A percentile compares a stretch with the other conserved stretches of the same genome.
These are phyloP conservation scores for Rhododendron mucronatum DNA, from an alignment of 148 eudicot species.

Conservation along the genomic window DNA sequence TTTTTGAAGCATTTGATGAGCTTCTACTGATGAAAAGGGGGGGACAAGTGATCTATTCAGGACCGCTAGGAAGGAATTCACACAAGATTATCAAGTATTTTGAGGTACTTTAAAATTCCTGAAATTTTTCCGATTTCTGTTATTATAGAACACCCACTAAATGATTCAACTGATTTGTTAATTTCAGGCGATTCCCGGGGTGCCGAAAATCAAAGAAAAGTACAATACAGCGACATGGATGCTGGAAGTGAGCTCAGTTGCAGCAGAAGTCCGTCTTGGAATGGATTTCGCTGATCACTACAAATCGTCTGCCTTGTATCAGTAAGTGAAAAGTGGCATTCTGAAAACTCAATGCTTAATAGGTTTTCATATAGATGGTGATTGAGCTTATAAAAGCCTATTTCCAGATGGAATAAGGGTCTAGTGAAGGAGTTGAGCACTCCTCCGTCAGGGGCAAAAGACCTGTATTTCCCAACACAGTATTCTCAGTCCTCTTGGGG, in stretches of 20 bases:
- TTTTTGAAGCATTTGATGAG: slow-evolving; percentile 68
- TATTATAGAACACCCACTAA: not conserved
- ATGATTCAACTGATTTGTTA: not conserved
- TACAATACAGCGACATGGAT: slow-evolving; percentile 33
- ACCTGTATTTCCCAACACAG: slow-evolving; percentile 31
- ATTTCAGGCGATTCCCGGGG: not conserved
- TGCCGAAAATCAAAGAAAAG: not conserved
- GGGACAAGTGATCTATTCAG: not conserved
- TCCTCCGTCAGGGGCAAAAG: slow-evolving; percentile 38
- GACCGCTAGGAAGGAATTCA: not conserved
- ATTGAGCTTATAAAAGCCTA: not conserved
- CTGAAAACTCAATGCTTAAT: not conserved
- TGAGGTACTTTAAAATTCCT: not conserved
- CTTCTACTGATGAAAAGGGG: not conserved
- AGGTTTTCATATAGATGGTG: not conserved
- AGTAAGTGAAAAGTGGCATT: slow-evolving; percentile 23
- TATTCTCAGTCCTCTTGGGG: slow-evolving; percentile 31
- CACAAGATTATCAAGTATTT: not conserved
- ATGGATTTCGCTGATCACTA: slow-evolving; percentile 48
- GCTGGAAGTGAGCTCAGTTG: slow-evolving; percentile 56
- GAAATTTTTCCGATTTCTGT: not conserved
- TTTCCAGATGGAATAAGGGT: slow-evolving; percentile 36
- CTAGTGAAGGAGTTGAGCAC: slow-evolving; percentile 29
- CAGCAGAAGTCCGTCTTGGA: slow-evolving; percentile 48
- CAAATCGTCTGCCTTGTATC: slow-evolving; percentile 34